Conservation (phyloP, 1,139 yeast species). For the Saccharomyces hybrid region DNA sequence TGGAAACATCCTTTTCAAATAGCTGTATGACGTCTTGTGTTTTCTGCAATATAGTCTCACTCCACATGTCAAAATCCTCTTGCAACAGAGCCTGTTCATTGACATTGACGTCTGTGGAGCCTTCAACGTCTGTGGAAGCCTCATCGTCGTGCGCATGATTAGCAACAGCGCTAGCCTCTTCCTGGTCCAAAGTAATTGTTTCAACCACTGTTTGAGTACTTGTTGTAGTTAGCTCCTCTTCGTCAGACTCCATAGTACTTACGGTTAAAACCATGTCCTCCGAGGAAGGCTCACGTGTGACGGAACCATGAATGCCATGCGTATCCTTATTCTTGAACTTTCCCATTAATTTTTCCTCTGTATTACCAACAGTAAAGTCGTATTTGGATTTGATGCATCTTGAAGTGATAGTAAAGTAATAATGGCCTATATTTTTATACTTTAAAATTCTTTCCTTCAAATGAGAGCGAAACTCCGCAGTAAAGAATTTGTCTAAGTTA, state of each 20-base stretch:
- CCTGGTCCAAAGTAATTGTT: background rate
- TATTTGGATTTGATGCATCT: background rate
- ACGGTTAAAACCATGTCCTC: background rate
- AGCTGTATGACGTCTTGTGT: conserved; percentile 8
- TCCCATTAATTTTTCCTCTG: conserved; percentile 2
- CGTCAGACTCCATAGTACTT: background rate
- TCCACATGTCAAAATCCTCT: conserved; percentile 13
- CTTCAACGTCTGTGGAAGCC: background rate
- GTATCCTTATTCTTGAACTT: background rate
- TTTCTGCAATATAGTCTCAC: conserved; percentile 9
- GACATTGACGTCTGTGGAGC: conserved; percentile 3
- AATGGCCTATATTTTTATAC: conserved; percentile 3
- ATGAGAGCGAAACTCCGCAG: conserved; percentile 6
- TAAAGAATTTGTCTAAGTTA: conserved; percentile 5
- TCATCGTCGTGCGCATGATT: background rate
- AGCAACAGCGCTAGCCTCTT: background rate
- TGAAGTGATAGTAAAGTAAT: background rate
- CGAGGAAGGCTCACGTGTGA: background rate
- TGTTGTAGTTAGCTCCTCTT: background rate
- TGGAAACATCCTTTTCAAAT: conserved; percentile 11
- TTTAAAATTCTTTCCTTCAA: background rate
- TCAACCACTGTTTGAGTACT: background rate
- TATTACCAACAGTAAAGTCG: background rate
- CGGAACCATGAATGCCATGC: background rate
- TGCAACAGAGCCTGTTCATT: conserved; percentile 10